phyloP scores from a whole-genome alignment of 169 alveolate species.

The Eimeria brunetti region DNA sequence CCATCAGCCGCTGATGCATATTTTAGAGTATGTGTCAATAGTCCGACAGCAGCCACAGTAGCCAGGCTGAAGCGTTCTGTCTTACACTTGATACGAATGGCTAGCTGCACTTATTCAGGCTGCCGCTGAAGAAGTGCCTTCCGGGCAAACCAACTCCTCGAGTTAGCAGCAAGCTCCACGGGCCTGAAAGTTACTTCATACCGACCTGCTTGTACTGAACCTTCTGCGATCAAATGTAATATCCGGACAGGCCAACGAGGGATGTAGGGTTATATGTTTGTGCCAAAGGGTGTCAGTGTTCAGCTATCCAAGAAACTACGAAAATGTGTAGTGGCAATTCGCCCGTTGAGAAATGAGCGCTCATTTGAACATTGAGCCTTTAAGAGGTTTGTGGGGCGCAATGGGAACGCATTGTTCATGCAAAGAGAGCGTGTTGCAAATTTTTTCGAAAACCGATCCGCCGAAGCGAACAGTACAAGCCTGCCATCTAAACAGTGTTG shows the following conservation, averaged over 20 bases:
- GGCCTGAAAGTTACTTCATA: neutral
- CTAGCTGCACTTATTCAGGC: neutral
- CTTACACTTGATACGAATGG: neutral
- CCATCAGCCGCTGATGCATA: neutral
- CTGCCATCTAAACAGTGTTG: neutral
- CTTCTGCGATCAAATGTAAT: neutral
- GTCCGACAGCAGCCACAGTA: neutral
- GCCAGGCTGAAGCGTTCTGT: neutral
- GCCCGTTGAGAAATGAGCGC: neutral
- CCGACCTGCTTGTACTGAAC: neutral
- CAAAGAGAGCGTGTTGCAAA: neutral
- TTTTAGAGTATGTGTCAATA: neutral
- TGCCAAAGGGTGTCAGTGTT: neutral
- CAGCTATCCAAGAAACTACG: neutral
- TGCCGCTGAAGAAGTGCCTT: neutral
- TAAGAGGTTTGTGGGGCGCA: neutral
- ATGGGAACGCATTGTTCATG: neutral
- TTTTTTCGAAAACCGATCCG: neutral
- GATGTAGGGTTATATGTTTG: neutral
- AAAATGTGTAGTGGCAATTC: neutral
- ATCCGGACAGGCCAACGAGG: neutral
- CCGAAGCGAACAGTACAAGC: neutral
- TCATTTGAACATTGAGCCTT: neutral
- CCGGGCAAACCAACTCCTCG: neutral
- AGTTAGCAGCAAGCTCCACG: neutral